These are phyloP conservation scores for Neurospora sp. DNA, from an alignment of 495 filamentous ascomycete genomes.

Conservation along the genomic window DNA sequence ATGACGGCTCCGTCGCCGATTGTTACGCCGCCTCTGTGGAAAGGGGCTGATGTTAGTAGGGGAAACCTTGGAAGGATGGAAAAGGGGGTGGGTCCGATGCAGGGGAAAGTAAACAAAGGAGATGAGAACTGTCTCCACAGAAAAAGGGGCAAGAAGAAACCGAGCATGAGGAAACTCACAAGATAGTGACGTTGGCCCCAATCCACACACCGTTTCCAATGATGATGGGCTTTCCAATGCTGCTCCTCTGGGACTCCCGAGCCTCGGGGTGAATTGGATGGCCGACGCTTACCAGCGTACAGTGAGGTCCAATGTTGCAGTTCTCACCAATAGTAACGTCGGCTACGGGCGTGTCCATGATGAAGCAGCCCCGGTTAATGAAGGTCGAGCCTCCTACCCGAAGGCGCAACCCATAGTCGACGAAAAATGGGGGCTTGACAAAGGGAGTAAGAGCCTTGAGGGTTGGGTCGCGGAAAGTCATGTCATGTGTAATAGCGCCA, in stretches of 20 bases:
- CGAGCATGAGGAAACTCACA: slow-evolving; percentile 13
- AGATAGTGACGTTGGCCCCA: slow-evolving; percentile 50
- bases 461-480: slow-evolving; percentile 21
- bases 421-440: slow-evolving; percentile 25
- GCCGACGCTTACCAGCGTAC: slow-evolving; percentile 19
- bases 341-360: slow-evolving; percentile 29
- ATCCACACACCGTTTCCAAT: slow-evolving; percentile 28
- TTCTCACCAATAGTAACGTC: slow-evolving; percentile 24
- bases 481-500: slow-evolving; percentile 21
- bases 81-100: not conserved
- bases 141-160: not conserved
- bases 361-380: slow-evolving; percentile 27
- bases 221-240: slow-evolving; percentile 23
- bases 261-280: slow-evolving; percentile 19
- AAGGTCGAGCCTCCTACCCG: slow-evolving; percentile 24
- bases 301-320: slow-evolving; percentile 27
- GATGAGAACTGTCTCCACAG: not conserved
- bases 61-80: not conserved
- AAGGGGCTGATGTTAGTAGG: not conserved
- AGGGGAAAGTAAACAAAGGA: slow-evolving; percentile 1
- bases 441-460: slow-evolving; percentile 23
- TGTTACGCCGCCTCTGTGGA: slow-evolving; percentile 20
- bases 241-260: slow-evolving; percentile 13
- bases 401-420: slow-evolving; percentile 27
- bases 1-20: slow-evolving; percentile 28